Conservation (phyloP, 2,329 filamentous ascomycete genomes). For the Fusarium caatingaense region DNA sequence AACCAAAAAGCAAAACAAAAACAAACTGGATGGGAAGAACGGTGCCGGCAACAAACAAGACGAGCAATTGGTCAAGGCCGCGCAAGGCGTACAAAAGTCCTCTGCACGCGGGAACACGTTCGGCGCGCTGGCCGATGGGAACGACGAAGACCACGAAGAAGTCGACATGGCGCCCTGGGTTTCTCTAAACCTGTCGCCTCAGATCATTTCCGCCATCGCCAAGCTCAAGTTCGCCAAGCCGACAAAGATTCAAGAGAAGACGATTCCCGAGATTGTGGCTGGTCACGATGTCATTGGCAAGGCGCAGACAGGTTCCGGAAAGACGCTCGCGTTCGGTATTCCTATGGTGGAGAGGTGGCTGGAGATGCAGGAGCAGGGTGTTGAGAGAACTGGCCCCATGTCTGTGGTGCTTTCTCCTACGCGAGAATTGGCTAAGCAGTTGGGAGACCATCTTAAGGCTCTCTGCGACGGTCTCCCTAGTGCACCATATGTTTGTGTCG, state of each 20-base stretch:
- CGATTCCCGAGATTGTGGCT: conserved; percentile 84
- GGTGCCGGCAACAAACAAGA: conserved; percentile 40
- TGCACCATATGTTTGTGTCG: conserved; percentile 80
- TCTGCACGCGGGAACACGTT: conserved; percentile 63
- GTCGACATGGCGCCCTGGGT: conserved; percentile 83
- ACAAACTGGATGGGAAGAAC: conserved; percentile 48
- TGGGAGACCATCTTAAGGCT: conserved; percentile 82
- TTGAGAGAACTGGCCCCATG: conserved; percentile 61
- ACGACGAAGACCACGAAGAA: conserved; percentile 67
- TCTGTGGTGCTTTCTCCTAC: conserved; percentile 92
- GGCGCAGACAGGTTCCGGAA: conserved; percentile 94
- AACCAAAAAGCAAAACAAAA: conserved; percentile 20
- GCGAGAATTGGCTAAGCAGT: conserved; percentile 91
- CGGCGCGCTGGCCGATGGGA: conserved; percentile 64
- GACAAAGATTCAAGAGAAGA: conserved; percentile 80
- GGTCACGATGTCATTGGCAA: conserved; percentile 96
- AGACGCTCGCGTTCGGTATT: conserved; percentile 94
- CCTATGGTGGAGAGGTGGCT: conserved; percentile 91
- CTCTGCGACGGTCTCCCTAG: conserved; percentile 73
- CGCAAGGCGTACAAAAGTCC: conserved; percentile 52
- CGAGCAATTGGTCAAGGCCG: conserved; percentile 50
- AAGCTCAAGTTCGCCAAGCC: conserved; percentile 84
- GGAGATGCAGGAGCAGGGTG: conserved; percentile 56
- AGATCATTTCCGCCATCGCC: conserved; percentile 78
- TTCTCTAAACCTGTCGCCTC: conserved; percentile 76